A percentile compares a stretch with the other conserved stretches of the same genome.
Conservation (phyloP, 164 flowering plant genomes). For the Cinnamomum micranthum region DNA sequence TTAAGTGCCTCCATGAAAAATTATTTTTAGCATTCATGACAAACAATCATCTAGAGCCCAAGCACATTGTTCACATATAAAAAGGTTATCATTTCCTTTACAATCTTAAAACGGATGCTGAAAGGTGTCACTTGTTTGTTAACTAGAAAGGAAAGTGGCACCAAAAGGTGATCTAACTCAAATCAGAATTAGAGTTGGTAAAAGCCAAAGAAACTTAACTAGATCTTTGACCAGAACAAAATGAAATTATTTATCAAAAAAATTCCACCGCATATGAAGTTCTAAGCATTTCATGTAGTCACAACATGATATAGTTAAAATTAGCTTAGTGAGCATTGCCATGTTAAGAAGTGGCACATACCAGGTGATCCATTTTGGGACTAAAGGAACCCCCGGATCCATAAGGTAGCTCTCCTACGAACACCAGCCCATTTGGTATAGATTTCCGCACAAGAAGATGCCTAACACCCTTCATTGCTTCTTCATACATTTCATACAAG, state of each 20-base stretch:
- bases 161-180: too few species aligned
- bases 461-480: constrained; percentile 93
- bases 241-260: neutral
- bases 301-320: neutral
- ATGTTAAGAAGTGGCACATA: constrained; percentile 26
- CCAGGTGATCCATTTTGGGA: constrained; percentile 99
- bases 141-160: too few species aligned
- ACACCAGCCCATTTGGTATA: constrained; percentile 78
- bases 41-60: too few species aligned
- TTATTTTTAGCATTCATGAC: too few species aligned
- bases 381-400: constrained; percentile 69
- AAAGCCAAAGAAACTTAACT: too few species aligned
- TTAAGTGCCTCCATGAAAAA: too few species aligned
- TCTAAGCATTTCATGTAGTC: neutral
- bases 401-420: constrained; percentile 91
- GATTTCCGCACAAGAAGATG: constrained; percentile 82
- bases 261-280: neutral
- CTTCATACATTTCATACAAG: constrained; percentile 78
- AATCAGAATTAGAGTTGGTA: too few species aligned
- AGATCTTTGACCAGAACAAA: neutral
- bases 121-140: too few species aligned
- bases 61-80: too few species aligned
- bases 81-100: too few species aligned
- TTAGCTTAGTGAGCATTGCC: neutral
- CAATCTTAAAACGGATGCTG: too few species aligned